phyloP scores from a whole-genome alignment of 2,329 filamentous ascomycete genomes.

The Xylariaceae sp. region DNA sequence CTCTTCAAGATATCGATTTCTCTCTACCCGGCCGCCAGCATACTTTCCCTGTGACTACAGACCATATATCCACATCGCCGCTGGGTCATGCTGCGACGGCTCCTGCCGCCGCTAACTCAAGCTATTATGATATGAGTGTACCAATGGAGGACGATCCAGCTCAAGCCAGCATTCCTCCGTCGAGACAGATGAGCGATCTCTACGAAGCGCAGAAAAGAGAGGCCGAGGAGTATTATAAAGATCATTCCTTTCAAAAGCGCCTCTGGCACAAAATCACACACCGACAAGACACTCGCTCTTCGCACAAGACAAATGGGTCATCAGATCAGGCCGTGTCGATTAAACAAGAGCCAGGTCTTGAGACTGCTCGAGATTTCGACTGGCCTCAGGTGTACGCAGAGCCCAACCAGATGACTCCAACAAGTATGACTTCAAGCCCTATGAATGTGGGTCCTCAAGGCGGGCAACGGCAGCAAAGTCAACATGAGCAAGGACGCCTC shows the following conservation, averaged over 20 bases:
- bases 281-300: constrained; percentile 29
- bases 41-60: constrained; percentile 19
- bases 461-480: constrained; percentile 16
- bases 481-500: constrained; percentile 11
- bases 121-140: constrained; percentile 32
- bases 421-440: constrained; percentile 5
- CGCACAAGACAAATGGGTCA: constrained; percentile 16
- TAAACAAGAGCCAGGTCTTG: constrained; percentile 21
- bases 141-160: constrained; percentile 31
- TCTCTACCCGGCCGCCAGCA: constrained; percentile 20
- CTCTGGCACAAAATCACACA: constrained; percentile 27
- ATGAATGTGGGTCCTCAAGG: constrained; percentile 8
- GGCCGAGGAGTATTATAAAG: constrained; percentile 28
- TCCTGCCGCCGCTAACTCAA: constrained; percentile 29
- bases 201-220: constrained; percentile 30
- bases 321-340: constrained; percentile 18
- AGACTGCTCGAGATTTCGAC: constrained; percentile 7
- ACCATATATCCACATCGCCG: constrained; percentile 14
- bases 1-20: constrained; percentile 22
- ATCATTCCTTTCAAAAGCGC: constrained; percentile 26
- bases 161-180: constrained; percentile 22
- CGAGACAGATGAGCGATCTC: constrained; percentile 29
- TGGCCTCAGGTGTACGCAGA: constrained; percentile 24
- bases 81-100: constrained; percentile 19
- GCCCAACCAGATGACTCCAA: constrained; percentile 24